Percentiles rank a stretch among this genome's conserved stretches.
Evolutionary conservation across 371 early-diverging fungal genomes (phyloP).

Genomic region (Mucor irregularis): DNA sequence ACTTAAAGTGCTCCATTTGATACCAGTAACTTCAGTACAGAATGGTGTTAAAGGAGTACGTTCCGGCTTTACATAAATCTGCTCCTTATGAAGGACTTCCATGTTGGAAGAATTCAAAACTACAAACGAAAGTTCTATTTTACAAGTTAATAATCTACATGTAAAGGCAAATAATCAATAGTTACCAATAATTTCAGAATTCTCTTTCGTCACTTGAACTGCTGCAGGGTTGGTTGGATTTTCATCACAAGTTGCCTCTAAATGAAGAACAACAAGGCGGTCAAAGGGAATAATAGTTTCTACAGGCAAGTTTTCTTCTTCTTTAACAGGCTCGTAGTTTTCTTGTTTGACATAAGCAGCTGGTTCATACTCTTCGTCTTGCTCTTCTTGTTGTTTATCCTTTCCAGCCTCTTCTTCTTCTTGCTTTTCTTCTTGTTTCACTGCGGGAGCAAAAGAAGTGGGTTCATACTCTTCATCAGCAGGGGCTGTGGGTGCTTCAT

Average conservation of each 20-base stretch:
- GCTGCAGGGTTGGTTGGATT: conserved; percentile 62
- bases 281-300: conserved; percentile 51
- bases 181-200: conserved; percentile 50
- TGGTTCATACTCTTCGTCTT: neutral
- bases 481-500: neutral
- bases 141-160: neutral
- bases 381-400: neutral
- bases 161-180: neutral
- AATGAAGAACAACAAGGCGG: conserved; percentile 65
- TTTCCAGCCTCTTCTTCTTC: neutral
- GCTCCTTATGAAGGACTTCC: conserved; percentile 59
- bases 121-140: conserved; percentile 42
- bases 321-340: neutral
- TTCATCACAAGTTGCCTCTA: conserved; percentile 77
- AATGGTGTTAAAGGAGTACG: conserved; percentile 65
- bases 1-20: conserved; percentile 56
- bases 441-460: neutral
- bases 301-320: conserved; percentile 4
- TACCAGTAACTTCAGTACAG: conserved; percentile 68
- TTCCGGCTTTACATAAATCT: conserved; percentile 67
- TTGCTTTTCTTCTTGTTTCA: neutral
- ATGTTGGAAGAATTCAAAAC: conserved; percentile 40
- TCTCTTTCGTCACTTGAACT: conserved; percentile 63
- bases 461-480: neutral
- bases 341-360: too few relatives aligned